Evolutionary conservation across 257 asterid genomes (phyloP), one percentile per base, ranked within the genome.

Genomic region (Euphrasia confusa): DNA sequence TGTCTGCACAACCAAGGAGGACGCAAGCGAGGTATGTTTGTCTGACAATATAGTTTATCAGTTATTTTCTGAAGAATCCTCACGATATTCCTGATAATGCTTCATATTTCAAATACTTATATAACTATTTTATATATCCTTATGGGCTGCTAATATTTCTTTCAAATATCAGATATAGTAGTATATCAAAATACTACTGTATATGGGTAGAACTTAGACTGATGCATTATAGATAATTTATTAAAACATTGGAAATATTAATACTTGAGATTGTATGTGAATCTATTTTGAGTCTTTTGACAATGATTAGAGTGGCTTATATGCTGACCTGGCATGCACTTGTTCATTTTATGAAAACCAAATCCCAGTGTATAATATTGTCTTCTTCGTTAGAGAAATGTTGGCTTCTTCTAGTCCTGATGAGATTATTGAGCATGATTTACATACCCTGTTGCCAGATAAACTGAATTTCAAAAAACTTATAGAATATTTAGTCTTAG

Each of bases 1-100:
- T 79, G 89, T 93, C 70, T 93, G 99, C 88, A 89, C 80, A 77
- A 86, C 96, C 53, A 68, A 18, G 56, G 91, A 87, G 74, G 92
- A 86, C 53, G 99, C 97, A 52, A 78, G 70, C 70, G 91, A 86
- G 97, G 99, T 89, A 81, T 65, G 70, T 58, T 69, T 18, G 50
- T 42, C 24, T 53, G 40, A 24, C 49, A 27, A 42, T 40, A 61
- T 52, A 30, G 49, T 10, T 32, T 21, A 32, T 27, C 28, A 10
- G 39, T 21, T 62, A 50, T 63, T 28, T 28, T 12, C 11, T n/a
- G 2, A 27, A 55, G 15, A 49, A 59, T 57, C 67, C 30, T 27
- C 55, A 17, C 26, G 21, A 47, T 14, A 5, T 50, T 63, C 60
- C 55, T 52, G 60, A 42, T 53, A 52, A 52, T 61, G 50, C 44